phyloP scores from a whole-genome alignment of 345 rosid genomes.

The Populus euphratica region DNA sequence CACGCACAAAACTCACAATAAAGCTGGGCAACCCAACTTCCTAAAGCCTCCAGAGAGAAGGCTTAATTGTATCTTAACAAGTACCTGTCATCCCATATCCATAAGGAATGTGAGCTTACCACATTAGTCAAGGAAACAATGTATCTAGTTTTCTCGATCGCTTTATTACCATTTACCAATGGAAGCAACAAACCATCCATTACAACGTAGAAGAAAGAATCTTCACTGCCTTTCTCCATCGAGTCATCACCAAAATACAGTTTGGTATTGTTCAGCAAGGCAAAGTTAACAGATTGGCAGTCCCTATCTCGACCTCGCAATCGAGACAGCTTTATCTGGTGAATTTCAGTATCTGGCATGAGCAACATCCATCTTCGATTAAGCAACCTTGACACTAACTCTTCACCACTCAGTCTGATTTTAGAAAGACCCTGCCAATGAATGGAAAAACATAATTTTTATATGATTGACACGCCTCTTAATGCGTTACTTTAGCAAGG shows the following conservation, averaged over 20 bases:
- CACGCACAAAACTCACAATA: background rate
- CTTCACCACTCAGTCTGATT: slow-evolving; percentile 29
- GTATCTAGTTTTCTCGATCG: slow-evolving; percentile 74
- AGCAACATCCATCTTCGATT: slow-evolving; percentile 65
- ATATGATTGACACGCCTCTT: background rate
- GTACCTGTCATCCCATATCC: background rate
- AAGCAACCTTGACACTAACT: slow-evolving; percentile 46
- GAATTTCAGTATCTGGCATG: slow-evolving; percentile 57
- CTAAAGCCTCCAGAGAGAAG: background rate
- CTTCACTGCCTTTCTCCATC: slow-evolving; percentile 18
- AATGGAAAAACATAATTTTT: background rate
- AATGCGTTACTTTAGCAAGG: background rate
- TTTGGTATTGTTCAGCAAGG: slow-evolving; percentile 35
- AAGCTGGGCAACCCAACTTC: background rate
- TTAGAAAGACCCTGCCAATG: slow-evolving; percentile 32
- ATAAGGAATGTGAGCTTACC: slow-evolving; percentile 47
- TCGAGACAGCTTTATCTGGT: slow-evolving; percentile 44
- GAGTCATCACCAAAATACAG: slow-evolving; percentile 44
- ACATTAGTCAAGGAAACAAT: slow-evolving; percentile 73
- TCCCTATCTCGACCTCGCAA: slow-evolving; percentile 17
- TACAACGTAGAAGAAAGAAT: slow-evolving; percentile 55
- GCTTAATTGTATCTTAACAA: background rate
- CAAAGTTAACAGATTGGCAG: slow-evolving; percentile 19
- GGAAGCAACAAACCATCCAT: slow-evolving; percentile 95
- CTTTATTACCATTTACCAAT: slow-evolving; percentile 82